A percentile compares a stretch with the other conserved stretches of the same genome.
Conservation (phyloP, 768 basidiomycete species). For the Pholiota microspora region DNA sequence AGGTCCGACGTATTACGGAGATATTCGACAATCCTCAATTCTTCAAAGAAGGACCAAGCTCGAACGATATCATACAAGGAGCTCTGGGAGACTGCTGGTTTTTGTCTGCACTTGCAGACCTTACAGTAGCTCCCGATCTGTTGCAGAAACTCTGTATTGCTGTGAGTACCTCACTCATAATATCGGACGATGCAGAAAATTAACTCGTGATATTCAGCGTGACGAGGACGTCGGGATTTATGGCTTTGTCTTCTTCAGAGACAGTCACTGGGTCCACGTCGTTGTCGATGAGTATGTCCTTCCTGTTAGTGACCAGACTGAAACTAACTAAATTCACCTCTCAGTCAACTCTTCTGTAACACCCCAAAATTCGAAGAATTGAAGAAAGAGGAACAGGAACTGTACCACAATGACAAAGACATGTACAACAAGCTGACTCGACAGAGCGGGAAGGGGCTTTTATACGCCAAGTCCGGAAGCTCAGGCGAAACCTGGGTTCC, state of each 20-base stretch:
- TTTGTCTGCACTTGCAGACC: conserved; percentile 45
- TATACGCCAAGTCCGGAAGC: conserved; percentile 38
- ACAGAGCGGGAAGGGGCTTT: conserved; percentile 35
- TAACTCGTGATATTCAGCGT: conserved; percentile 21
- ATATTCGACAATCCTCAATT: conserved; percentile 51
- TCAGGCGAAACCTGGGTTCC: conserved; percentile 47
- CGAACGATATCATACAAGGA: conserved; percentile 50
- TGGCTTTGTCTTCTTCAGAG: conserved; percentile 50
- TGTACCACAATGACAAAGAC: conserved; percentile 43
- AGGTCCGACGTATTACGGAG: conserved; percentile 45
- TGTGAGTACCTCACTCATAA: conserved; percentile 16
- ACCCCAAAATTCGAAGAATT: conserved; percentile 44
- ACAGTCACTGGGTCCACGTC: conserved; percentile 44
- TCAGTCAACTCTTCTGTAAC: conserved; percentile 40
- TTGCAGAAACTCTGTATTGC: conserved; percentile 51
- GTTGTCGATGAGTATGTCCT: conserved; percentile 45
- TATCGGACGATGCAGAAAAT: not conserved
- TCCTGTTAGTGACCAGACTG: not conserved
- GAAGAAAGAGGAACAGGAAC: conserved; percentile 25
- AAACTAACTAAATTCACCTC: not conserved
- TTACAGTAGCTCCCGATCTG: conserved; percentile 27
- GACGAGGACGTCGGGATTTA: conserved; percentile 49
- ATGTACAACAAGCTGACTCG: conserved; percentile 33
- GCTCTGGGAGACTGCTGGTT: conserved; percentile 53
- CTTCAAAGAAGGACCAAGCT: conserved; percentile 26